Base-by-base conservation (phyloP, 106 monocot genomes). In the Dendrobium catenatum region DNA sequence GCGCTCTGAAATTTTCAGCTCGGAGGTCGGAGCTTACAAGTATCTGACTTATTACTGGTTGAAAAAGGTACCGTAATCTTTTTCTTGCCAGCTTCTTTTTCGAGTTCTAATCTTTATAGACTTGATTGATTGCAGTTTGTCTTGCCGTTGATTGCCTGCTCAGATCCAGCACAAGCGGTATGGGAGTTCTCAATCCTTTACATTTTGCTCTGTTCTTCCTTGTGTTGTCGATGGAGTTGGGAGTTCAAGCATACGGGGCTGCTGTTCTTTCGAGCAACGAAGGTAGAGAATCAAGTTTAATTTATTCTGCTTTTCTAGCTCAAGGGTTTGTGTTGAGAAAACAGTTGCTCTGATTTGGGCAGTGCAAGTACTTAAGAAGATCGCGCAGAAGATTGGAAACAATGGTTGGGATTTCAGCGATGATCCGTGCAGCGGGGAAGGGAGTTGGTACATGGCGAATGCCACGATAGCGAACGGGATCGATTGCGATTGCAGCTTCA, bases 321-420 rank as follows among this genome's bases (percentile, higher is more conserved):
- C 2, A 19, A 75, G 42, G 18, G 19, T 43, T 43, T 6, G 9
- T 13, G 16, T 75, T 75, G 43, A 43, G 74, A 2, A 75, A 44
- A 44, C 15, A 6, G 74, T 44, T 17, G 44, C 44, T 44, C 13
- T 51, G 5, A 6, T 74, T 75, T 75, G 29, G 56, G 75, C 89
- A 95, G 95, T 80, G 77, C 66, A 37, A 10, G 82, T 81, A 0
- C 89, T 95, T 6, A 16, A 29, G 37, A 68, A 46, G 37, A 87
- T 95, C 10, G 90, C 90, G 3, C 46, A 77, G 77, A 76, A 75
- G 78, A 18, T 92, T 55, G 87, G 88, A 46, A 87, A 83, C 72
- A 72, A 26, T 42, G 68, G 86, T 54, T 92, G 95, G 95, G 82
- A 95, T 42, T 95, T 95, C 85, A 26, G 31, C 17, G 86, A 85